These are phyloP conservation scores for Isatis lusitanica DNA, from an alignment of 441 rosid genomes.

Conservation along the genomic window DNA sequence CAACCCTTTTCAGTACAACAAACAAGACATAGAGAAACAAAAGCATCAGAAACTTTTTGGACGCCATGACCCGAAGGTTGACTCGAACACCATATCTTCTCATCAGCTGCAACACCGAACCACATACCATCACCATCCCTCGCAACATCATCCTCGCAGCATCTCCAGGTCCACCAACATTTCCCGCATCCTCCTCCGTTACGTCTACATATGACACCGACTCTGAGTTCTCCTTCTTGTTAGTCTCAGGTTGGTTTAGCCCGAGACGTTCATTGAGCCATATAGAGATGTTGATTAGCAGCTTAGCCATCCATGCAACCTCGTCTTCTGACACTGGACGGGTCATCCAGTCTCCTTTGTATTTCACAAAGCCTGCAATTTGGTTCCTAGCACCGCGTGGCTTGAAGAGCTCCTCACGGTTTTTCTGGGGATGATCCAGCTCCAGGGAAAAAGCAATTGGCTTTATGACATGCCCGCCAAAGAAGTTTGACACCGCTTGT, in stretches of 20 bases:
- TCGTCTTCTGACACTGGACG: slow-evolving; percentile 82
- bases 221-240: slow-evolving; percentile 25
- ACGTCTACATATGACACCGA: slow-evolving; percentile 57
- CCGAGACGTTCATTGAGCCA: slow-evolving; percentile 69
- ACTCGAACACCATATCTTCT: slow-evolving; percentile 60
- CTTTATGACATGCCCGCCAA: slow-evolving; percentile 52
- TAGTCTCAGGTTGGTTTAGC: slow-evolving; percentile 44
- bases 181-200: slow-evolving; percentile 44
- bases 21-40: slow-evolving; percentile 46
- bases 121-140: slow-evolving; percentile 45
- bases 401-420: slow-evolving; percentile 67
- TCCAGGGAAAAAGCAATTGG: slow-evolving; percentile 51
- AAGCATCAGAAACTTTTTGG: slow-evolving; percentile 66
- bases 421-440: slow-evolving; percentile 40
- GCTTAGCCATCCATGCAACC: slow-evolving; percentile 75
- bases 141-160: slow-evolving; percentile 42
- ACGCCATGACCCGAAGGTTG: slow-evolving; percentile 80
- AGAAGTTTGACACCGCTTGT: slow-evolving; percentile 51
- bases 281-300: slow-evolving; percentile 57
- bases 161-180: slow-evolving; percentile 45
- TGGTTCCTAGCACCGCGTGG: slow-evolving; percentile 64
- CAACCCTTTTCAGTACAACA: slow-evolving; percentile 45
- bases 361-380: slow-evolving; percentile 42
- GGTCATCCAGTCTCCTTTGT: slow-evolving; percentile 87
- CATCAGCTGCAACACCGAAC: slow-evolving; percentile 48